Percentiles rank a stretch among this genome's conserved stretches.
Conservation (phyloP, 73 alveolate species). For the Halteria grandinella region DNA sequence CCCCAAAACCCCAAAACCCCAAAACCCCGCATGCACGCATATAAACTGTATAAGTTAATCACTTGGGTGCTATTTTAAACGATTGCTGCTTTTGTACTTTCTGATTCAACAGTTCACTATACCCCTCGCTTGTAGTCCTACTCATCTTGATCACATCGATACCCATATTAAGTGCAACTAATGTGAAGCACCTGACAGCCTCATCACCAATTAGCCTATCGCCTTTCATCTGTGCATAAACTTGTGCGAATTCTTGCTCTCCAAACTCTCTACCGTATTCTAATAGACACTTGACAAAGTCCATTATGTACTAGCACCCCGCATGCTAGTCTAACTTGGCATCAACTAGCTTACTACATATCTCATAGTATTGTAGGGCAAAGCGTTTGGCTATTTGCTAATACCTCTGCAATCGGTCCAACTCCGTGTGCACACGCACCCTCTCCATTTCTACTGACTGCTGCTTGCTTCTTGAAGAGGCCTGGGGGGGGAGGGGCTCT, state of each 20-base stretch:
- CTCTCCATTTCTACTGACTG: conserved; percentile 47
- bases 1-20: too few species aligned
- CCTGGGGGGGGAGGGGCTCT: not conserved
- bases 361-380: not conserved
- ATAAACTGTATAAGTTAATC: too few species aligned
- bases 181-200: too few species aligned
- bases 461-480: not conserved
- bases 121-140: too few species aligned
- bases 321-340: conserved; percentile 10
- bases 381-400: not conserved
- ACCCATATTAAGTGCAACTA: too few species aligned
- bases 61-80: too few species aligned
- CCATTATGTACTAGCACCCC: conserved; percentile 17
- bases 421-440: conserved; percentile 14
- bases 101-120: too few species aligned
- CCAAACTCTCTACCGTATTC: not conserved
- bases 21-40: too few species aligned
- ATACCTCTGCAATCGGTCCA: conserved; percentile 1
- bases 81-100: too few species aligned
- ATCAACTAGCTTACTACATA: not conserved
- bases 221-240: too few species aligned
- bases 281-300: conserved; percentile 3
- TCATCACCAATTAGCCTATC: too few species aligned
- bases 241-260: not conserved
- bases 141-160: too few species aligned